Evolutionary conservation across 768 basidiomycete genomes (phyloP).

Genomic region (Tylopilus intermedius): DNA sequence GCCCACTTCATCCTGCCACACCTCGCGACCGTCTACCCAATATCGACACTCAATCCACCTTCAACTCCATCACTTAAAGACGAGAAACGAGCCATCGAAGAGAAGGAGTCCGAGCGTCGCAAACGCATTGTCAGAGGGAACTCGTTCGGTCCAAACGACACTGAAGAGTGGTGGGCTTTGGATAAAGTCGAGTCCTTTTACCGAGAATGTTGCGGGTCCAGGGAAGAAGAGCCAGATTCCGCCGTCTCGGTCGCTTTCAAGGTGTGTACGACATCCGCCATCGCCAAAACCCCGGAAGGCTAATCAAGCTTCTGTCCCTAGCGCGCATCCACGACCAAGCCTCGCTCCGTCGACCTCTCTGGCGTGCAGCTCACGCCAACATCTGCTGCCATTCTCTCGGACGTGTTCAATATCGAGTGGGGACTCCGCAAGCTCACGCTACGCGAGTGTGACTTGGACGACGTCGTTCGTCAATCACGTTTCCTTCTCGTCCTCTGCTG

Average conservation of each 20-base stretch:
- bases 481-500: background rate
- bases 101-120: slow-evolving; percentile 65
- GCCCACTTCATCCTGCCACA: slow-evolving; percentile 90
- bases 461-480: slow-evolving; percentile 46
- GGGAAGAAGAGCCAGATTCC: slow-evolving; percentile 65
- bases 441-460: slow-evolving; percentile 84
- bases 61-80: slow-evolving; percentile 73
- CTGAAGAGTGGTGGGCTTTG: slow-evolving; percentile 77
- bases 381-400: slow-evolving; percentile 76
- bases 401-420: slow-evolving; percentile 91
- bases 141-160: slow-evolving; percentile 31
- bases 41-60: slow-evolving; percentile 79
- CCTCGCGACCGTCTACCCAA: slow-evolving; percentile 85
- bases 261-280: slow-evolving; percentile 34
- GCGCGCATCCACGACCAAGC: slow-evolving; percentile 50
- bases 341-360: slow-evolving; percentile 75
- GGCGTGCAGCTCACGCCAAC: slow-evolving; percentile 67
- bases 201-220: slow-evolving; percentile 74
- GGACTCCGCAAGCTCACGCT: slow-evolving; percentile 81
- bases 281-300: background rate
- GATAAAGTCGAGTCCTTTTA: slow-evolving; percentile 85
- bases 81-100: slow-evolving; percentile 77
- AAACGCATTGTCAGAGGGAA: slow-evolving; percentile 59
- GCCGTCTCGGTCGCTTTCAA: slow-evolving; percentile 67
- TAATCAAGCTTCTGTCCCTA: slow-evolving; percentile 17